Evolutionary conservation across 352 stramenopile genomes (phyloP), one percentile per base, ranked within the genome.

Genomic region (Thalassiosira oceanica): DNA sequence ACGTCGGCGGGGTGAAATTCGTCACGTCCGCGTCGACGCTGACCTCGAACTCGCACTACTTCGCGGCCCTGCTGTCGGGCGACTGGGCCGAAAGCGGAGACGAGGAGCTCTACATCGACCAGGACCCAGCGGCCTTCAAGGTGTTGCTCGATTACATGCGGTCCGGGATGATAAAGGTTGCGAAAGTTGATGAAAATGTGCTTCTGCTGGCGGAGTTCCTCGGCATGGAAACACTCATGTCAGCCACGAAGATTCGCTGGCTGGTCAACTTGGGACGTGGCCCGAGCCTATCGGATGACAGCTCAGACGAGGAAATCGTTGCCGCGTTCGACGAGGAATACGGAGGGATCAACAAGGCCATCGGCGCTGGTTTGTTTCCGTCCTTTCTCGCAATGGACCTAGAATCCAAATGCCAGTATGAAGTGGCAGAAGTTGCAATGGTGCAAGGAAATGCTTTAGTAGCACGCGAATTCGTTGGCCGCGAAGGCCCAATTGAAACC

Each of bases 131-230:
- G 18, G 24, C 55, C 21, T 66, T 66, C 20, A 15, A 31, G 11
- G 56, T 18, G 20, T 29, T 66, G n/a, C 36, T 66, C 42, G 43
- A n/a, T 13, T 66, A 66, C 21, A 66, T 66, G 55, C 23, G 55
- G 16, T 18, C 15, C 18, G 55, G 55, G 13, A 44, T 66, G 42
- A 57, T 66, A 21, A 44, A 44, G 26, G 29, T 57, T 0, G 44
- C 31, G 20, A 44, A 56, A 5, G 29, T 66, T 28, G 55, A 66
- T 26, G 18, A 15, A 2, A 26, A 48, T 24, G 42, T 66, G 1
- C 23, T 66, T 8, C 2, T 27, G n/a, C 55, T 46, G 1, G 42
- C 55, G 0, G 55, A 66, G 46, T 66, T 46, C 37, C 37, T 66
- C 42, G 26, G 28, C 35, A 1, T 66, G 0, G 55, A 66, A 26